Evolutionary conservation across 306 rosid species (phyloP).

Genomic region (Lablab purpureus): DNA sequence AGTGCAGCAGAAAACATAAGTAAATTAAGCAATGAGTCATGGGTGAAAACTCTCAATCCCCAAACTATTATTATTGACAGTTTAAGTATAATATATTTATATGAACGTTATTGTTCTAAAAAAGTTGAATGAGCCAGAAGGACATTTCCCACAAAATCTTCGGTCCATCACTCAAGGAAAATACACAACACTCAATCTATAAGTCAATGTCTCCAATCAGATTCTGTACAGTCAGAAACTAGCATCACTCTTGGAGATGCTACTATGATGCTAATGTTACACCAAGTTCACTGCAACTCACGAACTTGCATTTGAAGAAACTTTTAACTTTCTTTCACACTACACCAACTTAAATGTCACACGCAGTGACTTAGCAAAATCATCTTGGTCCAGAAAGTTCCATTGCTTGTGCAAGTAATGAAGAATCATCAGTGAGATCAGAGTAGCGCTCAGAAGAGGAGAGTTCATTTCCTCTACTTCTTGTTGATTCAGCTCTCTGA

Average conservation of each 20-base stretch:
- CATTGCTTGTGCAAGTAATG: conserved; percentile 96
- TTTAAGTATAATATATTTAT: conserved; percentile 47
- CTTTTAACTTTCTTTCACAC: conserved; percentile 15
- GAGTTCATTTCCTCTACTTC: conserved; percentile 77
- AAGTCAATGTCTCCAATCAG: conserved; percentile 49
- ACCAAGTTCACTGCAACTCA: conserved; percentile 48
- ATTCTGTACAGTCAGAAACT: conserved; percentile 61
- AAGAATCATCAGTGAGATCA: conserved; percentile 96
- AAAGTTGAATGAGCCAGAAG: conserved; percentile 43
- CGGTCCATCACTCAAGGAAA: conserved; percentile 29
- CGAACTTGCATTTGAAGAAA: conserved; percentile 38
- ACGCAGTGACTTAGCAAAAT: not conserved
- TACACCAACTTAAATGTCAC: conserved; percentile 2
- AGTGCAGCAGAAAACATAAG: conserved; percentile 1
- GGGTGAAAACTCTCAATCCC: conserved; percentile 3
- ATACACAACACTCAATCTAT: conserved; percentile 45
- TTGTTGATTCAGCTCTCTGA: conserved; percentile 80
- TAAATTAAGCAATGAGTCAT: not conserved
- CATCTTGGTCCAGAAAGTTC: conserved; percentile 99
- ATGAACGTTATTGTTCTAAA: conserved; percentile 53
- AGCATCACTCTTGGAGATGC: conserved; percentile 45
- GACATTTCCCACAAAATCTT: conserved; percentile 39
- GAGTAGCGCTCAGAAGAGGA: conserved; percentile 89
- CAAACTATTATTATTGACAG: conserved; percentile 45
- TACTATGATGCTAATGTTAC: conserved; percentile 55